Conservation (phyloP, 1,284 basidiomycete species). For the Leccinum subrobustum region DNA sequence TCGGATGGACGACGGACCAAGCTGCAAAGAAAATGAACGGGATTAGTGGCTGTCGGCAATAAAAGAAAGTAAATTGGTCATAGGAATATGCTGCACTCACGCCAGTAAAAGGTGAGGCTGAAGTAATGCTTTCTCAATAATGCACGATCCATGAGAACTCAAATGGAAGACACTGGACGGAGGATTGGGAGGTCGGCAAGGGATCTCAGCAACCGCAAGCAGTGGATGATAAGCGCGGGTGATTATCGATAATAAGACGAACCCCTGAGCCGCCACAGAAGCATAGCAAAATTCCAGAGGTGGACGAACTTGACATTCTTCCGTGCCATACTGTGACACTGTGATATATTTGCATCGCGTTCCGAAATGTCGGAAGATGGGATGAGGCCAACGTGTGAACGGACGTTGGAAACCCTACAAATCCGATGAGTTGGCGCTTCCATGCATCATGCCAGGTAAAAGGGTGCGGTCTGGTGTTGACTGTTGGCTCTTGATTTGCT, state of each 20-base stretch:
- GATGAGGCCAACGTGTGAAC: slow-evolving; percentile 23
- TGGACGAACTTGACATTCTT: slow-evolving; percentile 22
- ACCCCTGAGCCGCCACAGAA: slow-evolving; percentile 31
- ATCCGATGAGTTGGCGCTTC: background rate
- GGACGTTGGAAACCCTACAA: slow-evolving; percentile 10
- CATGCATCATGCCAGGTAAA: slow-evolving; percentile 1
- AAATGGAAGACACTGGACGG: background rate
- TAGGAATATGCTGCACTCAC: slow-evolving; percentile 12
- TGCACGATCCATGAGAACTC: slow-evolving; percentile 1
- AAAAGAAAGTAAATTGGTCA: slow-evolving; percentile 4
- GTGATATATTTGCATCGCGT: slow-evolving; percentile 18
- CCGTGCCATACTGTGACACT: slow-evolving; percentile 19
- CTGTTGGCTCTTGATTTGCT: slow-evolving; percentile 1
- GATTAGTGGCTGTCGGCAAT: slow-evolving; percentile 1
- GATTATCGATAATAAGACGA: slow-evolving; percentile 28
- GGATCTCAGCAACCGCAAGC: slow-evolving; percentile 3
- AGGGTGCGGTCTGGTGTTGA: background rate
- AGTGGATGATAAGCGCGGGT: slow-evolving; percentile 22
- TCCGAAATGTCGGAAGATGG: slow-evolving; percentile 12
- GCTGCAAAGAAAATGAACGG: background rate
- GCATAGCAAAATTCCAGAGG: slow-evolving; percentile 25
- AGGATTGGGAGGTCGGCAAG: background rate
- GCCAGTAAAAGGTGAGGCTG: background rate
- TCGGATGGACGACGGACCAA: slow-evolving; percentile 3
- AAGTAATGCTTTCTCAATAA: slow-evolving; percentile 1